Conservation (phyloP, 192 early-diverging fungal genomes). For the Entophlyctis luteolus region DNA sequence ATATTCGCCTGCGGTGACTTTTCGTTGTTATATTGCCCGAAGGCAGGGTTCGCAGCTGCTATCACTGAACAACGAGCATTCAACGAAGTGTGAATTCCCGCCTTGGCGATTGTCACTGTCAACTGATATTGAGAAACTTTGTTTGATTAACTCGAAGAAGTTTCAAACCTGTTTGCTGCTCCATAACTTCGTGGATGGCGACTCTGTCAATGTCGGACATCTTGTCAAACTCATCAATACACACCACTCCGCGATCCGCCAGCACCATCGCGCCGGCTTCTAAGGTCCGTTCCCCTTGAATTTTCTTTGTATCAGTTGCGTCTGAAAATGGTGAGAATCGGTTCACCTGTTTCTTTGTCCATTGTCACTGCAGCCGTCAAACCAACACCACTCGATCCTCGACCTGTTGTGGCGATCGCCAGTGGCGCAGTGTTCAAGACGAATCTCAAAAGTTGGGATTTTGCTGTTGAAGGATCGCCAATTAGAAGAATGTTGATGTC, state of each 20-base stretch:
- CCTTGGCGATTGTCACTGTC: slow-evolving; percentile 64
- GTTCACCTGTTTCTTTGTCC: slow-evolving; percentile 81
- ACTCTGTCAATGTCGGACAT: slow-evolving; percentile 97
- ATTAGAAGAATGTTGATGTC: slow-evolving; percentile 99
- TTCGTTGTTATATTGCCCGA: slow-evolving; percentile 75
- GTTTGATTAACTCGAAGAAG: not conserved
- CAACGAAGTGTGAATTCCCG: slow-evolving; percentile 96
- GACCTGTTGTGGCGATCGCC: slow-evolving; percentile 94
- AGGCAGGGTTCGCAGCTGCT: slow-evolving; percentile 91
- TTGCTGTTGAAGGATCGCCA: slow-evolving; percentile 97
- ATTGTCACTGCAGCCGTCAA: slow-evolving; percentile 93
- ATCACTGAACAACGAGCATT: slow-evolving; percentile 96
- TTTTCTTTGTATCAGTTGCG: not conserved
- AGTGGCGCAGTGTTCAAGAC: slow-evolving; percentile 92
- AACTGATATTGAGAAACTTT: not conserved
- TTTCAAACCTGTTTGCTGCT: slow-evolving; percentile 83
- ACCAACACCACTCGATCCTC: slow-evolving; percentile 95
- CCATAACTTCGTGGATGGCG: slow-evolving; percentile 99
- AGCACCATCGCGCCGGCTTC: slow-evolving; percentile 99
- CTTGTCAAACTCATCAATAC: slow-evolving; percentile 99
- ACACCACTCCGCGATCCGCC: slow-evolving; percentile 93
- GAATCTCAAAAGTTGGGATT: slow-evolving; percentile 97
- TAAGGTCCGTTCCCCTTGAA: slow-evolving; percentile 74
- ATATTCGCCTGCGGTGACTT: slow-evolving; percentile 92
- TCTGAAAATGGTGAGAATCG: not conserved